phyloP scores from a whole-genome alignment of 2,329 filamentous ascomycete species.

The Fusarium sp. region DNA sequence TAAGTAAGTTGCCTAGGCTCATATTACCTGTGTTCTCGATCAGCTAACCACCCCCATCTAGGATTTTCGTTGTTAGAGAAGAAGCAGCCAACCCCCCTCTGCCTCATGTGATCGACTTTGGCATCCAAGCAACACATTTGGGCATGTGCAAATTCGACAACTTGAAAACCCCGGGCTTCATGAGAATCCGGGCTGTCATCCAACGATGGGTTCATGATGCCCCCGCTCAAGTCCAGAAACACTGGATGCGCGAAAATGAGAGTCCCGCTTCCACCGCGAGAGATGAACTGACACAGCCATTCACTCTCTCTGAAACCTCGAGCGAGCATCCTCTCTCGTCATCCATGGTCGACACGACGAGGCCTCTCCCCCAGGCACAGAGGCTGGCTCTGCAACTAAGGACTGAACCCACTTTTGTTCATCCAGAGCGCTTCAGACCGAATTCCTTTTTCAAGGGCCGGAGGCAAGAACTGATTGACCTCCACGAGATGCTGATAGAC shows the following conservation, averaged over 20 bases:
- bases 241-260: constrained; percentile 68
- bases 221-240: constrained; percentile 59
- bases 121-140: constrained; percentile 76
- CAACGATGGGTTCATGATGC: constrained; percentile 63
- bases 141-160: constrained; percentile 76
- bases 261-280: constrained; percentile 54
- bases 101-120: constrained; percentile 74
- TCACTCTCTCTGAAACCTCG: constrained; percentile 1
- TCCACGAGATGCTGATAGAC: constrained; percentile 39
- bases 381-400: neutral
- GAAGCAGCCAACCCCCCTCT: constrained; percentile 68
- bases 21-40: neutral
- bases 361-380: neutral
- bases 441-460: constrained; percentile 38
- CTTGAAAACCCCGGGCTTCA: constrained; percentile 70
- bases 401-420: constrained; percentile 33
- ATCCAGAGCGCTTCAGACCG: constrained; percentile 39
- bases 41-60: constrained; percentile 33
- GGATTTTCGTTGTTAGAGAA: constrained; percentile 71
- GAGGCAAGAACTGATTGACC: constrained; percentile 26
- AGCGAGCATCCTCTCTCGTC: neutral
- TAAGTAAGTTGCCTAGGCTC: constrained; percentile 49
- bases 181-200: constrained; percentile 58
- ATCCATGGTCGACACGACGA: constrained; percentile 9
- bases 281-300: constrained; percentile 53